These are phyloP conservation scores for Penicillium sclerotigenum DNA, from an alignment of 2,329 filamentous ascomycete genomes.

Conservation along the genomic window DNA sequence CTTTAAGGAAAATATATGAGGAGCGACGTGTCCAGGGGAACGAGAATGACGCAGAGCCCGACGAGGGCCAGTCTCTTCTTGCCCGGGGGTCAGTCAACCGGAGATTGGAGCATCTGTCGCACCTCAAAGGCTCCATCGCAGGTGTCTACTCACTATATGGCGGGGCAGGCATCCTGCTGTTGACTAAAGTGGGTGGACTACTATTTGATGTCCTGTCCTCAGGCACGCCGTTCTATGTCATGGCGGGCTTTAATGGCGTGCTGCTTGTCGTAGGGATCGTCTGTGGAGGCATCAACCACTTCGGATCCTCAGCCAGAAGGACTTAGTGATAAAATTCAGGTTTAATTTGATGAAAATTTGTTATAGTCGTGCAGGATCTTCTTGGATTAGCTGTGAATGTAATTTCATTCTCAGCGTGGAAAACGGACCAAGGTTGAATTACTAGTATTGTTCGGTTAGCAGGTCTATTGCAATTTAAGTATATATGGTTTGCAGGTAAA, in stretches of 20 bases:
- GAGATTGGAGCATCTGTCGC: slow-evolving; percentile 40
- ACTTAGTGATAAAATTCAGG: background rate
- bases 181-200: slow-evolving; percentile 86
- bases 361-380: background rate
- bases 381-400: background rate
- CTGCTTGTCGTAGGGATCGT: slow-evolving; percentile 51
- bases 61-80: slow-evolving; percentile 34
- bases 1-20: slow-evolving; percentile 15
- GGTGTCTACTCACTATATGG: slow-evolving; percentile 91
- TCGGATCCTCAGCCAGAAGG: slow-evolving; percentile 11
- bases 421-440: background rate
- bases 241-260: slow-evolving; percentile 80
- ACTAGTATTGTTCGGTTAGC: background rate
- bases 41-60: slow-evolving; percentile 11
- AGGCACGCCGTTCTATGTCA: slow-evolving; percentile 88
- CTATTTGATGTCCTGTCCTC: slow-evolving; percentile 74
- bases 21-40: slow-evolving; percentile 8
- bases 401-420: background rate
- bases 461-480: background rate
- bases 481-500: background rate
- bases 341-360: background rate
- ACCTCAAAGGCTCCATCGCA: slow-evolving; percentile 88
- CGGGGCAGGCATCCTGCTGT: slow-evolving; percentile 80
- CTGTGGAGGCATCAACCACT: slow-evolving; percentile 27
- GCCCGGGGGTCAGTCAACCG: slow-evolving; percentile 18